phyloP scores from a whole-genome alignment of 2,329 filamentous ascomycete genomes.

The Pezicula radicicola region DNA sequence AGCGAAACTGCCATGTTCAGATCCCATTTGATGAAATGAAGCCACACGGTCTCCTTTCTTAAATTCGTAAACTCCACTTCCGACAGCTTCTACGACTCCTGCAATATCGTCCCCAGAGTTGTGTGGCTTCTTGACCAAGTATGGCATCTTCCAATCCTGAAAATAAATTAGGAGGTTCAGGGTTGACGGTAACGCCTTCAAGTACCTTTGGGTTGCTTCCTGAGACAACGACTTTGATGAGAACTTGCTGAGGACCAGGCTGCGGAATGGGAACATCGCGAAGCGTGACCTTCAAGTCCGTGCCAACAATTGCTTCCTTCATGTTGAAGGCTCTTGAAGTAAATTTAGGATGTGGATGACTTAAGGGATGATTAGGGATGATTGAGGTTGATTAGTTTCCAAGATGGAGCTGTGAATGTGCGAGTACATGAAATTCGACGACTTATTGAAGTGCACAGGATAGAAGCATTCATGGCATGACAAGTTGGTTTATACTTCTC shows the following conservation, averaged over 20 bases:
- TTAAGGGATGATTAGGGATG: too few relatives aligned
- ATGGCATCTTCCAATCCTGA: constrained; percentile 26
- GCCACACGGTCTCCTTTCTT: constrained; percentile 43
- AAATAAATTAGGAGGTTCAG: not conserved
- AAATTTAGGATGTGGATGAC: too few relatives aligned
- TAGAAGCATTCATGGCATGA: not conserved
- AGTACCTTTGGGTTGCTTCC: constrained; percentile 24
- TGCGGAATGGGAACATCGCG: constrained; percentile 26
- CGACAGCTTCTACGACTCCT: constrained; percentile 44
- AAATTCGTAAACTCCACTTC: constrained; percentile 41
- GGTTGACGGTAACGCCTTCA: not conserved
- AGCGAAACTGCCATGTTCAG: constrained; percentile 51
- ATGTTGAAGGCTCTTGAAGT: constrained; percentile 12
- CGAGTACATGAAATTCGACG: not conserved
- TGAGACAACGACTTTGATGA: constrained; percentile 28
- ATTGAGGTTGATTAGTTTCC: too few relatives aligned
- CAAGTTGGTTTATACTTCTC: too few relatives aligned
- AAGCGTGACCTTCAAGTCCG: constrained; percentile 22
- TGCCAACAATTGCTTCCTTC: constrained; percentile 28
- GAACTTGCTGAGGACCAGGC: constrained; percentile 26
- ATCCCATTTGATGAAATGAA: constrained; percentile 48
- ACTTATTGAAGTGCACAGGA: not conserved
- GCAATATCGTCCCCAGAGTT: constrained; percentile 32
- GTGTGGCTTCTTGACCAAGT: constrained; percentile 6
- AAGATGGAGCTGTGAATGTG: too few relatives aligned